phyloP scores from a whole-genome alignment of 164 flowering plant genomes.

The Berberis vulgaris region DNA sequence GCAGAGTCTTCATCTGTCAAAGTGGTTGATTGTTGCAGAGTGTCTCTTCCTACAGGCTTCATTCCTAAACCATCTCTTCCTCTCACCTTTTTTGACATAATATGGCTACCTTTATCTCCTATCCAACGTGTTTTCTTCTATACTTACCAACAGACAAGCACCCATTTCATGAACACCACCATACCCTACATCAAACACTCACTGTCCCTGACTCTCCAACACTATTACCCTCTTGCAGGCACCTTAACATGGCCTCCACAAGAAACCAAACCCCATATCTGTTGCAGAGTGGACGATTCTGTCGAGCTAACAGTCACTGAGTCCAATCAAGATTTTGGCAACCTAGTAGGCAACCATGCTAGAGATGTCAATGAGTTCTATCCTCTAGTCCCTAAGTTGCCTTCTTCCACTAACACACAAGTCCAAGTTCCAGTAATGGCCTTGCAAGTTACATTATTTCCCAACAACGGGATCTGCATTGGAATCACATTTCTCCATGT shows the following conservation, averaged over 20 bases:
- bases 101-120: constrained; percentile 8
- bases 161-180: constrained; percentile 16
- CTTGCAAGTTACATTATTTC: constrained; percentile 32
- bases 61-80: constrained; percentile 12
- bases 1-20: background rate
- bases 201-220: constrained; percentile 25
- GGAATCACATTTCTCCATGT: constrained; percentile 23
- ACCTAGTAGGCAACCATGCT: constrained; percentile 10
- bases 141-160: constrained; percentile 13
- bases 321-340: constrained; percentile 17
- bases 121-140: constrained; percentile 31
- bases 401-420: background rate
- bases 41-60: constrained; percentile 4
- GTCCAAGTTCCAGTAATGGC: constrained; percentile 16
- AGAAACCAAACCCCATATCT: constrained; percentile 15
- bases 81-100: constrained; percentile 20
- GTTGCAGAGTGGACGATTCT: constrained; percentile 26
- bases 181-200: constrained; percentile 31
- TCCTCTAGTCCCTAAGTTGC: constrained; percentile 23
- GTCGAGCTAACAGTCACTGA: constrained; percentile 24
- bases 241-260: constrained; percentile 17
- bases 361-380: constrained; percentile 13
- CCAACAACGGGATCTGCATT: constrained; percentile 23
- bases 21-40: background rate
- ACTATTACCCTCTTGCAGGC: constrained; percentile 25